A percentile compares a stretch with the other conserved stretches of the same genome.
Conservation (phyloP, 148 eudicot species). For the Dysphania ambrosioides region DNA sequence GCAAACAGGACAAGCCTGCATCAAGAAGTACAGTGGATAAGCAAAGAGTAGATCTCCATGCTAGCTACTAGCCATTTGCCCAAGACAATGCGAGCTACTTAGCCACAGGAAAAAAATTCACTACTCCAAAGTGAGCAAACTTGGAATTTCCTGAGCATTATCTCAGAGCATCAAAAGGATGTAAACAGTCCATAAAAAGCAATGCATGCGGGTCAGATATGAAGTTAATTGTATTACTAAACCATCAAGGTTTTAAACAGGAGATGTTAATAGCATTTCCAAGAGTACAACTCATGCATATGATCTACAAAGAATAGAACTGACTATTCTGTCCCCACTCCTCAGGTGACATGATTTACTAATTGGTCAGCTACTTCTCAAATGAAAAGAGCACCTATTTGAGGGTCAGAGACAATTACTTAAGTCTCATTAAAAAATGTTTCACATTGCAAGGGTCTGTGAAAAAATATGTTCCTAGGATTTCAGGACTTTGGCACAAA, state of each 20-base stretch:
- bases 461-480: neutral
- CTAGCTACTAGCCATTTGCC: no score
- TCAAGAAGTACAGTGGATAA: conserved; percentile 12
- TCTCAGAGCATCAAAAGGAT: no score
- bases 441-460: neutral
- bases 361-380: neutral
- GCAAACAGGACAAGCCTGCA: conserved; percentile 82
- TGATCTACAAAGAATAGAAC: neutral
- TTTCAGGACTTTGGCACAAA: neutral
- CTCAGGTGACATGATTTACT: no score
- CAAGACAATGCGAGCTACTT: no score
- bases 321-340: neutral
- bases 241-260: neutral
- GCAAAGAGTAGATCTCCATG: neutral
- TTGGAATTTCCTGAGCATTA: neutral
- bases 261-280: no score
- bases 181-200: neutral
- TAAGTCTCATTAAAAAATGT: neutral
- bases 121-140: neutral
- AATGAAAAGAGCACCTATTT: neutral
- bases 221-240: neutral
- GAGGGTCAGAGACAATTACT: neutral
- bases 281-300: no score
- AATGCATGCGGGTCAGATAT: neutral
- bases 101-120: neutral